Evolutionary conservation across 345 rosid genomes (phyloP), one percentile per base, ranked within the genome.

Genomic region (Carallia brachiata): DNA sequence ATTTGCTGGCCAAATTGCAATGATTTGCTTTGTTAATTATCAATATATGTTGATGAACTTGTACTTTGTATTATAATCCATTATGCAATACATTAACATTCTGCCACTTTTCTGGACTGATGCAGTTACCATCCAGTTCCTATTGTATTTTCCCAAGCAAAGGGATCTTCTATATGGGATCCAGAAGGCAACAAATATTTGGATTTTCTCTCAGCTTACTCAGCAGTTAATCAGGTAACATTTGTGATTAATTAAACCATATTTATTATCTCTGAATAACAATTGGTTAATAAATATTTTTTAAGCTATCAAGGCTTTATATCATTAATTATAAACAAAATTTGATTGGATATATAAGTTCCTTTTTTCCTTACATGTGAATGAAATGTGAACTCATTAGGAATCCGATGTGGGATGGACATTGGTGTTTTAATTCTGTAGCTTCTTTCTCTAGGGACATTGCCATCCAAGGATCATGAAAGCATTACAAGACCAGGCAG

Each of bases 111-210:
- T 32, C 61, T 73, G 72, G 56, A 62, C 76, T 57, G 60, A 67
- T 83, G 68, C 77, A 95, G 99, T 78, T 95, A 95, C 81, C 99
- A 95, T 73, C 99, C 99, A 48, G 84, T 95, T 74, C 97, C 99
- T 0, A 75, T 95, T 76, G 99, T 95, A 68, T 95, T 95, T 79
- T 85, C 97, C 75, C 90, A 87, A 55, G 99, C 86, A n/a, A 89
- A 84, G 67, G 97, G 99, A 48, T 86, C 96, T 34, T 74, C 82
- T 17, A 73, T 95, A 69, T 89, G 89, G 92, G 99, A 95, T 71
- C 99, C 97, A 37, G 97, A 95, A 71, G 99, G 97, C 37, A 95
- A 90, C 62, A 84, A 85, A 77, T 95, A 95, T 75, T 77, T 95
- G 28, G 99, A 92, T 83, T 95, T 95, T 82, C 90, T 95, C 58